phyloP scores from a whole-genome alignment of 345 rosid genomes.

The Turnera subulata region DNA sequence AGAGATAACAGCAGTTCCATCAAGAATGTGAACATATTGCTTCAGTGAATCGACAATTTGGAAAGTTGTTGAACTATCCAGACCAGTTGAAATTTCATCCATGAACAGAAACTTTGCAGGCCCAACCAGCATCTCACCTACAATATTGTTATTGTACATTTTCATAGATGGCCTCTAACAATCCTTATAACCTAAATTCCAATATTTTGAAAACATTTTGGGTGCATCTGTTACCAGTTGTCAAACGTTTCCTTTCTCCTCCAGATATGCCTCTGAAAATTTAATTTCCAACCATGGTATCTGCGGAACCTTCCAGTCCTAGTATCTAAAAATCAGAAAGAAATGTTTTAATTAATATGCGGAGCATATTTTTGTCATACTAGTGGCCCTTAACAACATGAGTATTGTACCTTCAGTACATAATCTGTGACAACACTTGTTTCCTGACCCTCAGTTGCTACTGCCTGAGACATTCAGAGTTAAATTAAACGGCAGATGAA shows the following conservation, averaged over 20 bases:
- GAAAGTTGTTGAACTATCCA: slow-evolving; percentile 60
- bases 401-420: slow-evolving; percentile 52
- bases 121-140: slow-evolving; percentile 56
- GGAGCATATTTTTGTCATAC: background rate
- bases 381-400: background rate
- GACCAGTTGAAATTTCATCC: slow-evolving; percentile 60
- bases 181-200: background rate
- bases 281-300: slow-evolving; percentile 62
- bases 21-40: slow-evolving; percentile 42
- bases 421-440: slow-evolving; percentile 74
- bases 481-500: too few relatives aligned
- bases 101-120: slow-evolving; percentile 47
- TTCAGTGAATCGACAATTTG: slow-evolving; percentile 47
- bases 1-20: slow-evolving; percentile 42
- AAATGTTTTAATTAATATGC: background rate
- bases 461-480: slow-evolving; percentile 31
- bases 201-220: background rate
- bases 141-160: background rate
- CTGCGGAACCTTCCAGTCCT: slow-evolving; percentile 66
- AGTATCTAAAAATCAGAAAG: slow-evolving; percentile 41
- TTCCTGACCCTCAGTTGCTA: slow-evolving; percentile 44
- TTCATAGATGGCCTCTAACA: background rate
- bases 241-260: slow-evolving; percentile 75
- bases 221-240: slow-evolving; percentile 46
- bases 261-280: slow-evolving; percentile 79